Evolutionary conservation across 495 filamentous ascomycete species (phyloP), one percentile per base, ranked within the genome.

Genomic region (Hypomontagnella monticulosa): DNA sequence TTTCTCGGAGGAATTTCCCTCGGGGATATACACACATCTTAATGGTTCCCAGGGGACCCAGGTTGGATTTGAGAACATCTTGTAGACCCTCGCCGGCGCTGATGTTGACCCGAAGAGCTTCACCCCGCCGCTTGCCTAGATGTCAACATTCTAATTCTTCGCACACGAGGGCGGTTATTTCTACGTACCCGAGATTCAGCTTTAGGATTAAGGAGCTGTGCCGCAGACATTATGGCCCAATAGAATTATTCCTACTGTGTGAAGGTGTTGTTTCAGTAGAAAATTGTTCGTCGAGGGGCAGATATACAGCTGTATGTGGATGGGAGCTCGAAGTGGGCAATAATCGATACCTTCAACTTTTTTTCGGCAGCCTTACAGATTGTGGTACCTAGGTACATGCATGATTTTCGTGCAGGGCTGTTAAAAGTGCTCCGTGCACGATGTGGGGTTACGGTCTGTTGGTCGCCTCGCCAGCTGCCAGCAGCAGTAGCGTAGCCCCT

Each of bases 131-230:
- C 93, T 97, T 56, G 78, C 60, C 52, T 71, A 70, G 40, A 67
- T n/a, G 59, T 55, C 42, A 58, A 32, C 40, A 67, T 61, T 34
- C 37, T 10, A 11, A 12, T 9, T 69, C 66, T 10, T 63, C 79
- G 77, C 19, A 80, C 78, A 83, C 76, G 77, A 14, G 48, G 63
- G 56, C 19, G 32, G 14, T 0, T 37, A 12, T 19, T 15, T 9
- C 53, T 58, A 71, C 89, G 70, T 81, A 96, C 93, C 78, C 96
- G 87, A 43, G 93, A 97, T 81, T 99, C 95, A 70, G 95, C 95
- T 80, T 98, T 98, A 33, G 94, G 94, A 76, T 99, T 99, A 19
- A 99, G 88, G 71, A 99, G 86, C 84, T 97, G 94, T 53, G 95
- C 93, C 61, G 95, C 95, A 73, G 91, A 92, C 88, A 92, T 93